Conservation (phyloP, 225 moss, liverwort and hornwort species). For the Takakia lepidozioides region DNA sequence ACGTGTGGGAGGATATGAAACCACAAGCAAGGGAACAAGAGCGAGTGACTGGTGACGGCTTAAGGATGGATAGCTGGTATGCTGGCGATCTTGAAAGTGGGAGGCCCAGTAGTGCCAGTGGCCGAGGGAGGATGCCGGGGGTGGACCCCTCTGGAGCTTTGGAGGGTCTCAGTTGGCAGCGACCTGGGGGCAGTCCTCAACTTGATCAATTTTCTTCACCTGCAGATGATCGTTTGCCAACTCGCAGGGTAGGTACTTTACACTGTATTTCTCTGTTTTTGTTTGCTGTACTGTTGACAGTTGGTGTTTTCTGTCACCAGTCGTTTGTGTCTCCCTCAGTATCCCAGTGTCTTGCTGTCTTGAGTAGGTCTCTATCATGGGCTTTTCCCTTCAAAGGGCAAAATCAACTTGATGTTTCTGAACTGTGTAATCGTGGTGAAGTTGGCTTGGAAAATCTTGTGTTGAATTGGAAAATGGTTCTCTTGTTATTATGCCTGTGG, state of each 20-base stretch:
- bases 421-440: too few species aligned
- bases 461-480: too few species aligned
- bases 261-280: too few species aligned
- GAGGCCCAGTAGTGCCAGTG: constrained; percentile 23
- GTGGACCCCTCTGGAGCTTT: constrained; percentile 47
- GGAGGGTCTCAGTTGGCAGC: constrained; percentile 51
- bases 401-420: too few species aligned
- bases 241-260: constrained; percentile 42
- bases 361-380: too few species aligned
- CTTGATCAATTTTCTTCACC: constrained; percentile 35
- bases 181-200: constrained; percentile 34
- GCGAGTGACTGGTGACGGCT: constrained; percentile 24
- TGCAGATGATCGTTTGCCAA: constrained; percentile 45
- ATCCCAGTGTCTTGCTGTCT: too few species aligned
- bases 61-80: constrained; percentile 46
- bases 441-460: too few species aligned
- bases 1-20: constrained; percentile 89
- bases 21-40: constrained; percentile 53
- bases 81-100: constrained; percentile 37
- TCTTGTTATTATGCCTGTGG: too few species aligned
- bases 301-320: too few species aligned
- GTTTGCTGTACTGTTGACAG: too few species aligned
- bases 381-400: too few species aligned
- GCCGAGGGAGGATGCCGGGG: constrained; percentile 30
- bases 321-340: too few species aligned